Base-by-base conservation (phyloP, 1,284 basidiomycete genomes). In the Trametes versicolor region DNA sequence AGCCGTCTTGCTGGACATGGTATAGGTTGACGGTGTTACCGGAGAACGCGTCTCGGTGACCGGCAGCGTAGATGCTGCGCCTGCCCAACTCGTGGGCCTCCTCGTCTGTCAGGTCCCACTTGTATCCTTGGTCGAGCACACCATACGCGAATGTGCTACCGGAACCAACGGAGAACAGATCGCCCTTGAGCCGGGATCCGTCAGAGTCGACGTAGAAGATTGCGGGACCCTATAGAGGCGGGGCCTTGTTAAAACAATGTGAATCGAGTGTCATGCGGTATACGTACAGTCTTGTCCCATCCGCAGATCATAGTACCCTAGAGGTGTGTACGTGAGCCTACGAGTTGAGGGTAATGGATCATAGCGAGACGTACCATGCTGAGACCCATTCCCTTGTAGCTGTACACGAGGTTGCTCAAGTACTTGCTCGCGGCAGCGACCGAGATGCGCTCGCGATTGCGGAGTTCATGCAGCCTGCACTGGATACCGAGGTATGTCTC, bases 281-380 rank as follows among this genome's bases (percentile, higher is more conserved):
- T 10, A 80, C 90, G 72, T 69, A 93, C 93, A 12, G 97, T 98
- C 85, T 99, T 99, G 82, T 99, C 98, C 97, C 97, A 99, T 32
- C 98, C 98, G 74, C 97, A 99, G 70, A 99, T 98, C 98, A 99
- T 99, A 2, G 98, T 99, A 63, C 98, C 98, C 95, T 96, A 39
- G 21, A 43, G 17, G 52, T 4, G 17, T 36, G 56, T 45, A 59
- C 29, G 51, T 45, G 9, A 45, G 32, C 23, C 9, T 27, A 19
- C n/a, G n/a, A 27, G 34, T 13, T 48, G 4, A 25, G 34, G 60
- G 13, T 17, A 17, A 36, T 5, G 45, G 36, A 48, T 19, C 36
- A 43, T 37, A n/a, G 53, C 49, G 34, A 49, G 43, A 76, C 86
- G 41, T 65, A 95, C 95, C 97, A 99, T 99, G 77, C 95, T 97